Evolutionary conservation across 257 asterid species (phyloP), one percentile per base, ranked within the genome.

Genomic region (Solanum lycopersicoides): DNA sequence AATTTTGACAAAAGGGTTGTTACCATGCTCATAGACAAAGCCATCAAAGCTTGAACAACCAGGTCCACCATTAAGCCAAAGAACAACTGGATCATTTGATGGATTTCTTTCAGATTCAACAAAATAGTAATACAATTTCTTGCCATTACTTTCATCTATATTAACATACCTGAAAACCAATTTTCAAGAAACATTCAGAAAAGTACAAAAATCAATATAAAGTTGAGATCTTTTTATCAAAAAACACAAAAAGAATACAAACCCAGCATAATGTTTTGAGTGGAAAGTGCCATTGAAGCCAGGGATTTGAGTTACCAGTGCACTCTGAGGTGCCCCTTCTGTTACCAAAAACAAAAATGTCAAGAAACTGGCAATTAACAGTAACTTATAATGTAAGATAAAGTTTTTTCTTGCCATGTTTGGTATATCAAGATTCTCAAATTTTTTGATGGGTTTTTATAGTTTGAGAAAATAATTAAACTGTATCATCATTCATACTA

Each of bases 11-110:
- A 1, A 69, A 2, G 41, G 12, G 76, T 65, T 88, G 25, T 88
- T 93, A 97, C 99, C 99, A 66, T 97, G 98, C 85, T 97, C 99
- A 89, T 95, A 97, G 85, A 97, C 95, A 86, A 95, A 97, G 32
- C 98, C 99, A 94, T 97, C 99, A 75, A 97, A 97, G 93, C 99
- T 97, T 18, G 99, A 97, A 89, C 99, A 95, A 7, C 99, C 99
- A 15, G 99, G 99, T 9, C 98, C 99, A 47, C 99, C 99, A 89
- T 97, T 97, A 39, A 97, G 98, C 99, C 98, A 97, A 56, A 97
- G 95, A 83, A 95, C 98, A 53, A 97, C 89, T 15, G 98, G 99
- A 90, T 97, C 99, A 53, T 86, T 87, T 2, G 95, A 91, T 60
- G 98, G 95, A 59, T 86, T 92, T 86, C 95, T 89, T 84, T 95